Conservation (phyloP, 2,329 filamentous ascomycete genomes). For the Claviceps capensis region DNA sequence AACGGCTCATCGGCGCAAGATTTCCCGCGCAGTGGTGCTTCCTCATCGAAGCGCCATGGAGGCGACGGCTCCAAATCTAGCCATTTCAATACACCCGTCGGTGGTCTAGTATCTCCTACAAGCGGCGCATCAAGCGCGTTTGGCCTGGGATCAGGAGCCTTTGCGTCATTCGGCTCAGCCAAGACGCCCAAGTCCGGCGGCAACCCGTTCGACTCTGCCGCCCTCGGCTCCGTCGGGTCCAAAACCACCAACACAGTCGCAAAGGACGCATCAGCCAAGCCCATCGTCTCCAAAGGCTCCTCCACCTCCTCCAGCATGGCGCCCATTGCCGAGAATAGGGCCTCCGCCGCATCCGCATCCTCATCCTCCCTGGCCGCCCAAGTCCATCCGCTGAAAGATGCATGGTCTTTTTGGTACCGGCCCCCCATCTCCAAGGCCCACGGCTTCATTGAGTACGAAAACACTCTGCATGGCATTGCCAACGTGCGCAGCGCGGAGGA, state of each 20-base stretch:
- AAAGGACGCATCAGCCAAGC: slow-evolving; percentile 19
- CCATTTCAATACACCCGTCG: slow-evolving; percentile 63
- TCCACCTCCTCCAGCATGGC: slow-evolving; percentile 24
- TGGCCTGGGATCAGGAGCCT: slow-evolving; percentile 85
- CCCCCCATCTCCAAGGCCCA: slow-evolving; percentile 94
- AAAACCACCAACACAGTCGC: slow-evolving; percentile 15
- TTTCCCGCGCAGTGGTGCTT: slow-evolving; percentile 47
- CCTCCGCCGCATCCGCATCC: slow-evolving; percentile 4
- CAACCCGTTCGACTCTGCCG: slow-evolving; percentile 62
- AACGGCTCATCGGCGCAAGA: slow-evolving; percentile 37
- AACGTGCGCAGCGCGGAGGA: slow-evolving; percentile 72
- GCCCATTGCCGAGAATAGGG: slow-evolving; percentile 30
- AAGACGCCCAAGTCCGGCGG: slow-evolving; percentile 82
- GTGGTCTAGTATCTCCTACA: slow-evolving; percentile 27
- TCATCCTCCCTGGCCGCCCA: slow-evolving; percentile 28
- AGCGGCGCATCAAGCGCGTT: slow-evolving; percentile 76
- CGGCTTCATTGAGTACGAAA: slow-evolving; percentile 79
- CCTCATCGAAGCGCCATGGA: slow-evolving; percentile 58
- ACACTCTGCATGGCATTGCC: slow-evolving; percentile 81
- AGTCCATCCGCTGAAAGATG: slow-evolving; percentile 54
- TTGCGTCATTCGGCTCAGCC: slow-evolving; percentile 69
- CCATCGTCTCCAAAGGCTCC: slow-evolving; percentile 14
- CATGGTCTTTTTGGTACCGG: slow-evolving; percentile 95
- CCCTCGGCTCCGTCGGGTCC: slow-evolving; percentile 30
- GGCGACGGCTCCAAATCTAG: slow-evolving; percentile 56